phyloP scores from a whole-genome alignment of 805 yeast species.

The Cyberlindnera maritima region DNA sequence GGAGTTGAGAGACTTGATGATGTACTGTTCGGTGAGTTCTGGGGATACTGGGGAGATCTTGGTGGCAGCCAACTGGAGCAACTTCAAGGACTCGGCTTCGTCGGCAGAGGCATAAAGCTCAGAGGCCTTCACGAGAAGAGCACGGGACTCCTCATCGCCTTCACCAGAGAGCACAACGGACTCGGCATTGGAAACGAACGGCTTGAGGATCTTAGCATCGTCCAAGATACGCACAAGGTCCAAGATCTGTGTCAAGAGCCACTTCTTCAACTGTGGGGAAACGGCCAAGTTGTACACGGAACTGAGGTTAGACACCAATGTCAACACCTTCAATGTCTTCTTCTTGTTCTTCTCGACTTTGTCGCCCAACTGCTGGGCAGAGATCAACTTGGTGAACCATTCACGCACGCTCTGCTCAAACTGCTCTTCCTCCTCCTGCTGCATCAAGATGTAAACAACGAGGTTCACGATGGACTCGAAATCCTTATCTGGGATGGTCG shows the following conservation, averaged over 20 bases:
- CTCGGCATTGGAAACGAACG: conserved; percentile 11
- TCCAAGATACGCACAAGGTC: conserved; percentile 10
- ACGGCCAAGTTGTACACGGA: conserved; percentile 14
- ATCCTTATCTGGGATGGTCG: conserved; percentile 25
- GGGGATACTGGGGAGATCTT: conserved; percentile 7
- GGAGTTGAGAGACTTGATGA: conserved; percentile 13
- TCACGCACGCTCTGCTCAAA: conserved; percentile 13
- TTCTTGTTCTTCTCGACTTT: conserved; percentile 19
- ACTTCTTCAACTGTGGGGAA: conserved; percentile 9
- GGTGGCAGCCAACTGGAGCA: conserved; percentile 15
- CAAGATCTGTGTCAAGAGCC: conserved; percentile 10
- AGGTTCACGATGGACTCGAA: conserved; percentile 27
- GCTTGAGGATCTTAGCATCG: conserved; percentile 15
- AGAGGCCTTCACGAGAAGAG: conserved; percentile 7
- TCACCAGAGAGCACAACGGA: not conserved
- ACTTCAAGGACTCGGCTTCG: conserved; percentile 10
- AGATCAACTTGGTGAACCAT: conserved; percentile 19
- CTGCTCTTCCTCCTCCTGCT: conserved; percentile 6
- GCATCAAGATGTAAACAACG: conserved; percentile 22
- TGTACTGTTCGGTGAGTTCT: conserved; percentile 6
- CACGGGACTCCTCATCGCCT: conserved; percentile 10
- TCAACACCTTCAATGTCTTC: conserved; percentile 17
- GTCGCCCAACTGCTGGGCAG: conserved; percentile 24
- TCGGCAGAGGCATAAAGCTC: conserved; percentile 8
- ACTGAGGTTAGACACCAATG: conserved; percentile 15